Evolutionary conservation across 1,284 basidiomycete genomes (phyloP), one percentile per base, ranked within the genome.

Genomic region (Neolentinus lepideus): DNA sequence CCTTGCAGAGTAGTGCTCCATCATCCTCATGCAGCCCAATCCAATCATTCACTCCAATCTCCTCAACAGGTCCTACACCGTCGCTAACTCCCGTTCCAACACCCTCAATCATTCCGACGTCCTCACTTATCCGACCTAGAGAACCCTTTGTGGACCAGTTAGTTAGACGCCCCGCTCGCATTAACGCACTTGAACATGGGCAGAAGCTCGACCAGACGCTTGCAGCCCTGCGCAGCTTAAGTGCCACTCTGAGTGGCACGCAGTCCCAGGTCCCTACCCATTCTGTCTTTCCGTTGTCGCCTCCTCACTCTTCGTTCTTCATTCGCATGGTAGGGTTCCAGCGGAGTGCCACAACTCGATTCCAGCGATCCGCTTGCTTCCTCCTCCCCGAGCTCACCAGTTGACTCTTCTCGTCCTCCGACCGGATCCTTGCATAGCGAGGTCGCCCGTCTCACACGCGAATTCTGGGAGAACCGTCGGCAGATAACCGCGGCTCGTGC

Each of bases 381-480:
- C 38, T 43, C 16, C 38, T 6, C 38, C 16, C 38, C 38, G 38
- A 43, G 38, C 8, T 43, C n/a, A n/a, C n/a, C n/a, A n/a, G n/a
- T n/a, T n/a, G n/a, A n/a, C n/a, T n/a, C n/a, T 16, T 16, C 8
- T 16, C 38, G n/a, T 9, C 38, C 29, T 12, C 29, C 29, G 38
- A 21, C 38, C 38, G 38, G 38, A n/a, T 16, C 21, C 22, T n/a
- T 8, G 22, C 47, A 50, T 14, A 8, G 11, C 29, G 22, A 25
- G 3, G 22, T 50, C 24, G 6, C 24, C 21, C 47, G 47, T 11
- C 63, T 73, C 8, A 67, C 65, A 14, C 64, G 65, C 31, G 71
- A 75, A 51, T 56, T 74, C 22, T 68, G 65, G 62, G 66, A 67
- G 47, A 62, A 73, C 24, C 69, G 71, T 9, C 60, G 68, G 26